Base-by-base conservation (phyloP, 345 rosid species). In the Eucalyptus urophylla region DNA sequence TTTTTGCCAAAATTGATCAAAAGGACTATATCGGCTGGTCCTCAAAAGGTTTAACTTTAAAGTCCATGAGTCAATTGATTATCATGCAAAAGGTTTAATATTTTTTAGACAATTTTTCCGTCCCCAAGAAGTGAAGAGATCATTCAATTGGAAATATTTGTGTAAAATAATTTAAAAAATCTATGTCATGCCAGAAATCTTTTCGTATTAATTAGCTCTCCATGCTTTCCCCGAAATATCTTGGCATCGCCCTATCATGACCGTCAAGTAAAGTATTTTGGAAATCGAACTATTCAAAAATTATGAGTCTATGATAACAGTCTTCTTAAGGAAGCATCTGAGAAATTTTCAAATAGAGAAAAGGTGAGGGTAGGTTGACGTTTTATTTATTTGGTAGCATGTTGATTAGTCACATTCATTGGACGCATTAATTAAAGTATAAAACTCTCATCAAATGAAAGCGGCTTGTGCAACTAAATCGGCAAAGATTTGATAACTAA, bases 1-100 rank as follows among this genome's bases (percentile, higher is more conserved):
- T 16, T 69, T 9, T 37, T 3, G 19, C 0, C 44, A 69, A 69
- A 33, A 33, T 33, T 62, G 8, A 3, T 13, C 8, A 14, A 13
- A 60, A 62, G 0, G 5, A 27, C 1, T 62, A 62, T 27, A 62
- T 62, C 1, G 2, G 9, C 2, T 17, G 17, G 40, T 69, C 2
- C 3, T 17, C 2, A 33, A 69, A 69, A 33, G 24, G 12, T 17
- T 33, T 69, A 33, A 69, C 40, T 69, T 3, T 33, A 69, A 33
- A 2, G 7, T 31, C 17, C 37, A 33, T 4, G 7, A 33, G 4
- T 16, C 6, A 31, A 31, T 31, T 69, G 80, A 17, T 5, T 3
- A 3, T 17, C 22, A 1, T 69, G 2, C 4, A 16, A 16, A 16
- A 16, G 3, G 2, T 69, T 67, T 69, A 33, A 14, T 2, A 67